Base-by-base conservation (phyloP, 1,284 basidiomycete genomes). In the Ceratobasidium sp. region DNA sequence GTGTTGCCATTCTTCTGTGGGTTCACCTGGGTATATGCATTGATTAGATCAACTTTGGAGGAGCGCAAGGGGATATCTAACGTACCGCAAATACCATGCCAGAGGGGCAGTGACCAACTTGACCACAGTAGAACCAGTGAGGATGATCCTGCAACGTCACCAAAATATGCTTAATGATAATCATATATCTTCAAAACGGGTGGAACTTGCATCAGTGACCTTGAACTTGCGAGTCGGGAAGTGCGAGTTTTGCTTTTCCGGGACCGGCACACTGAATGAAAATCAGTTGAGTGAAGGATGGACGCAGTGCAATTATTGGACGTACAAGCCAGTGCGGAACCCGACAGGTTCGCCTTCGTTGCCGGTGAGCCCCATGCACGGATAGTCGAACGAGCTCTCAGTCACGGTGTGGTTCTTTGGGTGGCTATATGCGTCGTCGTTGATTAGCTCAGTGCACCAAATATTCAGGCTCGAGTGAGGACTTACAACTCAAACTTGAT, bases 281-380 rank as follows among this genome's bases (percentile, higher is more conserved):
- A n/a, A 8, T 25, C 4, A 46, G 25, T 29, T 1, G 9, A 43
- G 1, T 46, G n/a, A 0, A 6, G 13, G 17, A 8, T 0, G 9
- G 43, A 37, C 5, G 19, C 2, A 15, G 4, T 29, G 5, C 4
- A 19, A 15, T n/a, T n/a, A n/a, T n/a, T 2, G 9, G 2, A 75
- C 62, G 57, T 22, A 75, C 73, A 75, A 75, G 11, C 73, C 73
- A 66, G 62, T 75, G 13, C 62, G 25, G 62, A 75, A 75, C 17
- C 62, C 73, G 6, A 85, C 79, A 76, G 87, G 84, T 9, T 87
- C 87, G 73, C 83, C 86, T 3, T 86, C 86, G 49, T 86, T 87
- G 22, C 19, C 22, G 19, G 43, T 43, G 13, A 61, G 19, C 51
- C 40, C 43, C n/a, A 2, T 43, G 40, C 73, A 75, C 8, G 73